Evolutionary conservation across 306 rosid species (phyloP).

Genomic region (Cucurbita ficifolia): DNA sequence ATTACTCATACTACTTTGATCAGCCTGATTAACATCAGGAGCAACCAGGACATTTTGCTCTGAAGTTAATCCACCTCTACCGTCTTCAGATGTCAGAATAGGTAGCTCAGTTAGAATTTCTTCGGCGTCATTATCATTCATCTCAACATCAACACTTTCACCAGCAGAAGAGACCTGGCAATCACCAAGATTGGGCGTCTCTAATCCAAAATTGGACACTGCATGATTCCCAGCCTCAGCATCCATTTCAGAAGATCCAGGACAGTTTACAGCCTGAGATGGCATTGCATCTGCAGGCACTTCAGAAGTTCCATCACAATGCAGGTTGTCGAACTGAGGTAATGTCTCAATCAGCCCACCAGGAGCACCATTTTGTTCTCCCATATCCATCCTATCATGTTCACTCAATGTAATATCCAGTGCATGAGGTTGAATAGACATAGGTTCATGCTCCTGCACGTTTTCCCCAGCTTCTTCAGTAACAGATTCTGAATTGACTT

Average conservation of each 20-base stretch:
- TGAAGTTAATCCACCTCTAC: constrained; percentile 37
- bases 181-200: constrained; percentile 29
- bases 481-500: constrained; percentile 39
- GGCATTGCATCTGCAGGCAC: constrained; percentile 29
- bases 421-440: constrained; percentile 56
- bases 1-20: constrained; percentile 37
- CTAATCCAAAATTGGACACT: constrained; percentile 28
- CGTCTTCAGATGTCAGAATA: constrained; percentile 26
- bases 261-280: constrained; percentile 30
- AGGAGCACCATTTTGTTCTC: constrained; percentile 36
- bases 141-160: constrained; percentile 61
- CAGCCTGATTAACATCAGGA: constrained; percentile 37
- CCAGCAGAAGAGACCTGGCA: constrained; percentile 25
- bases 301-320: constrained; percentile 27
- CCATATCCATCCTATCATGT: constrained; percentile 41
- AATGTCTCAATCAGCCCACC: constrained; percentile 29
- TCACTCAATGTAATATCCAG: constrained; percentile 33
- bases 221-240: constrained; percentile 28
- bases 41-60: constrained; percentile 36
- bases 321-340: constrained; percentile 29
- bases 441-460: constrained; percentile 37
- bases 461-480: constrained; percentile 32
- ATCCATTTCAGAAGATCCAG: constrained; percentile 37
- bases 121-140: constrained; percentile 49
- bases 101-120: constrained; percentile 40